Percentiles rank a stretch among this genome's conserved stretches.
phyloP scores from a whole-genome alignment of 495 filamentous ascomycete species.

The Hypoxylon fragiforme region DNA sequence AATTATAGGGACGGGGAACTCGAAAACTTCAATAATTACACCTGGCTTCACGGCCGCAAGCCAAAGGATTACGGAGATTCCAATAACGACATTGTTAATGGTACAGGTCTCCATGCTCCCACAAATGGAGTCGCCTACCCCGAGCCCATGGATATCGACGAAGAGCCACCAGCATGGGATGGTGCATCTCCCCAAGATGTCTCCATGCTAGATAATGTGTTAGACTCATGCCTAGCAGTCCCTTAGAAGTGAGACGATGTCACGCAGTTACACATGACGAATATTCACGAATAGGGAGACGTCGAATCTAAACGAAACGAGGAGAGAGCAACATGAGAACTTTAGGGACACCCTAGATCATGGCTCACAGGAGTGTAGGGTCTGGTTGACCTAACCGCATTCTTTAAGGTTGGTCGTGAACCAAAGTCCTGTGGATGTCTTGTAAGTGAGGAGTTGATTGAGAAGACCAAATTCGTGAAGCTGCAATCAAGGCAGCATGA shows the following conservation, averaged over 20 bases:
- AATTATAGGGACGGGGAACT: conserved; percentile 76
- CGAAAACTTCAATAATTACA: conserved; percentile 61
- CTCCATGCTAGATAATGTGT: conserved; percentile 63
- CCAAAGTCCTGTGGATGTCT: too few species aligned
- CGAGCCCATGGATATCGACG: conserved; percentile 69
- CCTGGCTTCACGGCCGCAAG: conserved; percentile 47
- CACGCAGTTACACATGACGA: not conserved
- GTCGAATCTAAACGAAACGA: too few species aligned
- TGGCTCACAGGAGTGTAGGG: too few species aligned
- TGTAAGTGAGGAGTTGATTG: not conserved
- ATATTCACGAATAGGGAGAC: not conserved
- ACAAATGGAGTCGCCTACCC: conserved; percentile 44
- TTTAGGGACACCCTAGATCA: too few species aligned
- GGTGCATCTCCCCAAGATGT: conserved; percentile 65
- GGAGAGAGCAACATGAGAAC: too few species aligned
- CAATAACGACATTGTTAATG: conserved; percentile 26
- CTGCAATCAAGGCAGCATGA: too few species aligned
- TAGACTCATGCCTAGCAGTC: conserved; percentile 62
- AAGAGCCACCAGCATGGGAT: conserved; percentile 70
- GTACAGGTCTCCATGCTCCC: too few species aligned
- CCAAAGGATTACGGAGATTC: conserved; percentile 35
- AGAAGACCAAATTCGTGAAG: not conserved
- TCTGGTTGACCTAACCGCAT: too few species aligned
- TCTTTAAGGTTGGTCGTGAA: too few species aligned
- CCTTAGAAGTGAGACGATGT: conserved; percentile 17